Evolutionary conservation across 257 asterid species (phyloP).

Genomic region (Avicennia marina): DNA sequence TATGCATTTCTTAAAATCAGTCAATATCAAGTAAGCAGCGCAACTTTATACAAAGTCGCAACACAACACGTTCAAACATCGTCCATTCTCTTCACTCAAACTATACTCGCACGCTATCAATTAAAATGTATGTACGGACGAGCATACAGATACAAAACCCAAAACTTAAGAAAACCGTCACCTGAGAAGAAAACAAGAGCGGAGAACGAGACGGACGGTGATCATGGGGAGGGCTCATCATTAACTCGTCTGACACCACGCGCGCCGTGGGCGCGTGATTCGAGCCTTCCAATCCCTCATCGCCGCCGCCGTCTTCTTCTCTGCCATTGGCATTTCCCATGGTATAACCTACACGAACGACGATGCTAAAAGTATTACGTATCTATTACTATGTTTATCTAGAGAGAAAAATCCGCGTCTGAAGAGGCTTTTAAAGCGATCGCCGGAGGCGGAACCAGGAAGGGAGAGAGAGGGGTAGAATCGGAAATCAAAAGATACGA

Average conservation of each 20-base stretch:
- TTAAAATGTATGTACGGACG: not conserved
- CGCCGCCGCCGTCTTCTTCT: slow-evolving; percentile 32
- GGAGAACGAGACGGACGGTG: slow-evolving; percentile 56
- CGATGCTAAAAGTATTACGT: slow-evolving; percentile 3
- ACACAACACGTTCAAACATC: not conserved
- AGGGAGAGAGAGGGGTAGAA: slow-evolving; percentile 15
- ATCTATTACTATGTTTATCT: not conserved
- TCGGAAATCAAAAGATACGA: slow-evolving; percentile 13
- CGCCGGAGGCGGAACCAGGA: slow-evolving; percentile 14
- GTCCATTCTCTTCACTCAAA: not conserved
- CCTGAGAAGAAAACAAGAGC: slow-evolving; percentile 64
- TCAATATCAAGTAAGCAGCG: slow-evolving; percentile 8
- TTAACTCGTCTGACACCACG: slow-evolving; percentile 58
- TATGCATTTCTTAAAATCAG: not conserved
- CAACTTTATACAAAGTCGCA: not conserved
- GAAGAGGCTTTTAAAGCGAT: slow-evolving; percentile 16
- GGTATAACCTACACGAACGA: not conserved
- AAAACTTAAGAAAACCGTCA: slow-evolving; percentile 13
- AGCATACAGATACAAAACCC: not conserved
- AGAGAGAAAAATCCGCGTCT: slow-evolving; percentile 13
- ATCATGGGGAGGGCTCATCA: slow-evolving; percentile 60
- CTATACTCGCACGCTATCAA: not conserved
- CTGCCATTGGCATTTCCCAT: slow-evolving; percentile 82
- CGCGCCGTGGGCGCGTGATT: slow-evolving; percentile 35
- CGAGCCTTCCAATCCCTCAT: slow-evolving; percentile 26